Percentiles rank a stretch among this genome's conserved stretches.
Conservation (phyloP, 2,329 filamentous ascomycete species). For the Pseudopyrenochaeta lycopersici region DNA sequence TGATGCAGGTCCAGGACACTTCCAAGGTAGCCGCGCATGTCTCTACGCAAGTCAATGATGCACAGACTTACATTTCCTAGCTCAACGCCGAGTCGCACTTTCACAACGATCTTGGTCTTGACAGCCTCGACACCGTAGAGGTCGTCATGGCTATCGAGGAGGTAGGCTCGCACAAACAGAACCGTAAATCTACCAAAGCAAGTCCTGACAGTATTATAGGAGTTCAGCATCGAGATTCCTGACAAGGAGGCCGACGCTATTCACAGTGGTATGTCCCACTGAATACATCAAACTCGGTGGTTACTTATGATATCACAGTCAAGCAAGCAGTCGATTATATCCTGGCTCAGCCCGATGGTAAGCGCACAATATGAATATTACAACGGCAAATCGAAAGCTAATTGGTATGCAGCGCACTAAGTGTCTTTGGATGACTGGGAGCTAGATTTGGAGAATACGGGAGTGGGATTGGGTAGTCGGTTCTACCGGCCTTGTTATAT, state of each 20-base stretch:
- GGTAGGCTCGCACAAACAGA: constrained; percentile 60
- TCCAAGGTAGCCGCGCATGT: constrained; percentile 60
- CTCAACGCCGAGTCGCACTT: constrained; percentile 88
- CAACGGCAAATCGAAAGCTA: constrained; percentile 21
- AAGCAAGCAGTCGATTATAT: constrained; percentile 97
- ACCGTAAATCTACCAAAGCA: constrained; percentile 6
- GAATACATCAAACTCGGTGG: not conserved
- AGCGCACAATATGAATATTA: constrained; percentile 50
- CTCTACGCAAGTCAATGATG: not conserved
- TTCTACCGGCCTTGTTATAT: constrained; percentile 47
- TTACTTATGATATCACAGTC: constrained; percentile 65
- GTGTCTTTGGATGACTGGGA: constrained; percentile 21
- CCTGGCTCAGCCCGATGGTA: constrained; percentile 88
- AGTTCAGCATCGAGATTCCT: constrained; percentile 94
- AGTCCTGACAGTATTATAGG: constrained; percentile 55
- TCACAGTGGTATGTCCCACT: constrained; percentile 78
- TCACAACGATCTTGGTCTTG: constrained; percentile 94
- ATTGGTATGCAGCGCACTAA: constrained; percentile 45
- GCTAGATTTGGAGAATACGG: constrained; percentile 33
- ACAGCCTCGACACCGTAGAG: constrained; percentile 98
- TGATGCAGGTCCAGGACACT: constrained; percentile 66
- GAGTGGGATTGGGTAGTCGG: constrained; percentile 40
- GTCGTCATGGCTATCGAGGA: constrained; percentile 99
- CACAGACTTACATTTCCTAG: constrained; percentile 59
- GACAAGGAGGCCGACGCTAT: constrained; percentile 96